These are phyloP conservation scores for Penicillium tannophilum DNA, from an alignment of 495 filamentous ascomycete genomes.

Conservation along the genomic window DNA sequence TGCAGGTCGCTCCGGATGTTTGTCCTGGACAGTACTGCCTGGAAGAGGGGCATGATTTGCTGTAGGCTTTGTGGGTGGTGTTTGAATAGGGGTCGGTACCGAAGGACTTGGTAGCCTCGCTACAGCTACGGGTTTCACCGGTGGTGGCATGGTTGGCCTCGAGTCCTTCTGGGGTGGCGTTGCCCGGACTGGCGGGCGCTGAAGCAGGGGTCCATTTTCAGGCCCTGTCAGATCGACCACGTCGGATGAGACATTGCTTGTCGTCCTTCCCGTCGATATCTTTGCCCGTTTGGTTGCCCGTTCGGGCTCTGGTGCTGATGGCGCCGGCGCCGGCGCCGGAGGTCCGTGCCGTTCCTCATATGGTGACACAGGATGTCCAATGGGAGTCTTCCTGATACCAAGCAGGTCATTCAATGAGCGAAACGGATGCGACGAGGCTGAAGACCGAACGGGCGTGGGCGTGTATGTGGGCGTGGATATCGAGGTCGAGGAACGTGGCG, in stretches of 20 bases:
- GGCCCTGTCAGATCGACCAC: slow-evolving; percentile 29
- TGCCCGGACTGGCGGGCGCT: slow-evolving; percentile 1
- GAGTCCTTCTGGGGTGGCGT: slow-evolving; percentile 2
- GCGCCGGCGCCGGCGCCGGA: slow-evolving; percentile 15
- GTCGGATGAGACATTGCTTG: slow-evolving; percentile 6
- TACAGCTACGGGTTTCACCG: slow-evolving; percentile 1
- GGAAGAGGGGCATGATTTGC: neutral
- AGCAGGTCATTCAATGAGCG: slow-evolving; percentile 61
- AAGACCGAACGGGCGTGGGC: slow-evolving; percentile 21
- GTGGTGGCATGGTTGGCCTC: slow-evolving; percentile 3
- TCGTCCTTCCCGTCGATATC: slow-evolving; percentile 10
- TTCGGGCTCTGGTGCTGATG: slow-evolving; percentile 28
- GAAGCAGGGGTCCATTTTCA: slow-evolving; percentile 5
- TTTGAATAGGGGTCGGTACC: neutral
- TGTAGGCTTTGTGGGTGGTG: neutral
- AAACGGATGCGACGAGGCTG: slow-evolving; percentile 32
- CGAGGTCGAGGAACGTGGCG: slow-evolving; percentile 17
- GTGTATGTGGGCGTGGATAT: slow-evolving; percentile 12
- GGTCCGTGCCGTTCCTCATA: slow-evolving; percentile 44
- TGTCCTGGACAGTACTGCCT: neutral
- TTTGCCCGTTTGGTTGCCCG: slow-evolving; percentile 54
- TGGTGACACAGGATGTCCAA: slow-evolving; percentile 52
- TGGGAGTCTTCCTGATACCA: slow-evolving; percentile 53
- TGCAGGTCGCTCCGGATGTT: neutral
- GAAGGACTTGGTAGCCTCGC: neutral